Evolutionary conservation across 768 basidiomycete genomes (phyloP).

Genomic region (Rhodotorula toruloides): DNA sequence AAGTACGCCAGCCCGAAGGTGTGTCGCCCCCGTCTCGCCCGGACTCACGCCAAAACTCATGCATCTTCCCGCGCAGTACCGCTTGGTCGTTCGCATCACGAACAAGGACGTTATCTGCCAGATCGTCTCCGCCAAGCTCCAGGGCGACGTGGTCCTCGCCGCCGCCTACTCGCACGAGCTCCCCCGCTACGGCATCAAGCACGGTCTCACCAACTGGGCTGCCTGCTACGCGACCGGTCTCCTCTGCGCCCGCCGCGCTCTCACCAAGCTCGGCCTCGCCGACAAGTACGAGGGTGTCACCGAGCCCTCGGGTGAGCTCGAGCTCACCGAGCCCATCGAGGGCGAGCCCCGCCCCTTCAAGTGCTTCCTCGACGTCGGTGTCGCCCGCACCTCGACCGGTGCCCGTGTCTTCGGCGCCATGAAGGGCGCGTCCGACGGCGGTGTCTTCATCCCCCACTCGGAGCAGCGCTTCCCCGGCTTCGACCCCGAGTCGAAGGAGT

Average conservation of each 20-base stretch:
- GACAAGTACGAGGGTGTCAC: conserved; percentile 95
- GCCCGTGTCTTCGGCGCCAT: conserved; percentile 95
- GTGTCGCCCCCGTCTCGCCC: too few relatives aligned
- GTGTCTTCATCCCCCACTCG: conserved; percentile 95
- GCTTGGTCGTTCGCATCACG: conserved; percentile 97
- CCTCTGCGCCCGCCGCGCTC: conserved; percentile 85
- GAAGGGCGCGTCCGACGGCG: conserved; percentile 97
- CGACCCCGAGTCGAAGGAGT: conserved; percentile 83
- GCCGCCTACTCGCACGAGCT: conserved; percentile 86
- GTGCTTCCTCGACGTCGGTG: conserved; percentile 94
- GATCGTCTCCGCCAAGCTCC: conserved; percentile 92
- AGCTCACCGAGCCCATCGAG: conserved; percentile 77
- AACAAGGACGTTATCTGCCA: conserved; percentile 94
- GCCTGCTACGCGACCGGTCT: conserved; percentile 97
- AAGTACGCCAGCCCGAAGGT: conserved; percentile 77
- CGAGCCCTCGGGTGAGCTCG: conserved; percentile 82
- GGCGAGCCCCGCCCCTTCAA: conserved; percentile 99
- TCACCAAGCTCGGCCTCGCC: conserved; percentile 89
- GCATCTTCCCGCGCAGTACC: conserved; percentile 88
- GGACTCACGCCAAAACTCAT: background rate
- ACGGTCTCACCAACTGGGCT: conserved; percentile 98
- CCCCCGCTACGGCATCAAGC: conserved; percentile 90
- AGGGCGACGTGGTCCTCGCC: conserved; percentile 89
- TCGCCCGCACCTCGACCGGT: conserved; percentile 95
- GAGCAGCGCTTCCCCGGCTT: conserved; percentile 95